Evolutionary conservation across 805 yeast species (phyloP).

Genomic region (Yarrowia phangngaensis): DNA sequence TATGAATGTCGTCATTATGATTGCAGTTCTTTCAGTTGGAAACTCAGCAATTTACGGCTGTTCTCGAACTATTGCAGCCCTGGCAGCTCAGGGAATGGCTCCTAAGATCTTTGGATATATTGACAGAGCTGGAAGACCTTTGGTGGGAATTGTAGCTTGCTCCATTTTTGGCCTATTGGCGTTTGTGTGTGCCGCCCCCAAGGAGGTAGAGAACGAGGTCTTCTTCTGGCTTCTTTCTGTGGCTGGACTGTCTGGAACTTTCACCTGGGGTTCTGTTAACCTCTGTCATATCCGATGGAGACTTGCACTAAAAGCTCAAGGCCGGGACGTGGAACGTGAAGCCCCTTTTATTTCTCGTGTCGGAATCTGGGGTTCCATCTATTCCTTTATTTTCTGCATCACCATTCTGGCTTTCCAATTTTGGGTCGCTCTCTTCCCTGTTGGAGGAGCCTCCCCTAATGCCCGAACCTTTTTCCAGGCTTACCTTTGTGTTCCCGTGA

Average conservation of each 20-base stretch:
- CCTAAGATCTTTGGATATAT: constrained; percentile 59
- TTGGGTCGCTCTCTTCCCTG: constrained; percentile 72
- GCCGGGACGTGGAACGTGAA: constrained; percentile 59
- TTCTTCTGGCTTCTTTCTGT: constrained; percentile 64
- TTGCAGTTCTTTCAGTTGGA: constrained; percentile 63
- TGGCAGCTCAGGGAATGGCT: constrained; percentile 58
- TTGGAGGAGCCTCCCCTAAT: constrained; percentile 49
- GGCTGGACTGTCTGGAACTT: constrained; percentile 57
- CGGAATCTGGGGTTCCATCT: constrained; percentile 60
- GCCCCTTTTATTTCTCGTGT: constrained; percentile 55
- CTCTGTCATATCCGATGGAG: constrained; percentile 60
- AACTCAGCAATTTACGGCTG: constrained; percentile 63
- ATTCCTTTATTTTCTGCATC: constrained; percentile 54
- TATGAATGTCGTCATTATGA: constrained; percentile 62
- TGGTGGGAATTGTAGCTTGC: constrained; percentile 53
- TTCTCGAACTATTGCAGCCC: constrained; percentile 61
- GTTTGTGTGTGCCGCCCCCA: constrained; percentile 55
- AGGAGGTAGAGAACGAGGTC: constrained; percentile 51
- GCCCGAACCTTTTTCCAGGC: constrained; percentile 55
- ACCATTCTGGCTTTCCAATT: constrained; percentile 64
- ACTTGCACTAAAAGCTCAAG: constrained; percentile 57
- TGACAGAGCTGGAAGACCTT: constrained; percentile 69
- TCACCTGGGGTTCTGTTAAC: constrained; percentile 62
- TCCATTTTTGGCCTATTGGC: constrained; percentile 50
- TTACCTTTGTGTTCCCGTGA: constrained; percentile 62